Conservation (phyloP, 768 basidiomycete genomes). For the Pisolithus marmoratus region DNA sequence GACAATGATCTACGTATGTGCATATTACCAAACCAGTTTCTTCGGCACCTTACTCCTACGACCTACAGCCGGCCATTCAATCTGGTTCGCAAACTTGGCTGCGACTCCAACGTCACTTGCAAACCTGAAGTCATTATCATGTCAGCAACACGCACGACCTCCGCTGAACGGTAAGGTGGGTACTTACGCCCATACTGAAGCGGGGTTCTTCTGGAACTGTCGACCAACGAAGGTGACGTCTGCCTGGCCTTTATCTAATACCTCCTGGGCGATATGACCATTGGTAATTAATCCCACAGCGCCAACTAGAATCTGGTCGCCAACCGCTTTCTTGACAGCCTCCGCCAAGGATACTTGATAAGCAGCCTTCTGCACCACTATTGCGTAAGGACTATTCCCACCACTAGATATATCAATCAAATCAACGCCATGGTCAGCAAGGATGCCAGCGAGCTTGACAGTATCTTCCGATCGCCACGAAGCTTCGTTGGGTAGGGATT, state of each 20-base stretch:
- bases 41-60: neutral
- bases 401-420: neutral
- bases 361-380: conserved; percentile 23
- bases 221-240: conserved; percentile 48
- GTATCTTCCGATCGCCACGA: conserved; percentile 71
- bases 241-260: conserved; percentile 38
- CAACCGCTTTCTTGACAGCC: conserved; percentile 43
- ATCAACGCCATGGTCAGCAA: conserved; percentile 55
- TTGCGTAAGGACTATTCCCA: conserved; percentile 9
- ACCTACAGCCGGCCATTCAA: neutral
- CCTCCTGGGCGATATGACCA: conserved; percentile 38
- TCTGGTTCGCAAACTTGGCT: neutral
- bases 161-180: too few species aligned
- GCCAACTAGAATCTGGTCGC: conserved; percentile 31
- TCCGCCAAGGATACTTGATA: conserved; percentile 56
- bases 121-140: neutral
- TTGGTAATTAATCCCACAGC: conserved; percentile 24
- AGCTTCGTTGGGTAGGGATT: conserved; percentile 49
- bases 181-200: conserved; percentile 34
- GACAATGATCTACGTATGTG: too few species aligned
- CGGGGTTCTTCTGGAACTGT: conserved; percentile 59
- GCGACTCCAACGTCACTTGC: neutral
- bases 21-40: neutral
- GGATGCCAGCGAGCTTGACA: conserved; percentile 48
- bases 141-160: neutral